A percentile compares a stretch with the other conserved stretches of the same genome.
These are phyloP conservation scores for Trametes maxima DNA, from an alignment of 768 basidiomycete genomes.

Conservation along the genomic window DNA sequence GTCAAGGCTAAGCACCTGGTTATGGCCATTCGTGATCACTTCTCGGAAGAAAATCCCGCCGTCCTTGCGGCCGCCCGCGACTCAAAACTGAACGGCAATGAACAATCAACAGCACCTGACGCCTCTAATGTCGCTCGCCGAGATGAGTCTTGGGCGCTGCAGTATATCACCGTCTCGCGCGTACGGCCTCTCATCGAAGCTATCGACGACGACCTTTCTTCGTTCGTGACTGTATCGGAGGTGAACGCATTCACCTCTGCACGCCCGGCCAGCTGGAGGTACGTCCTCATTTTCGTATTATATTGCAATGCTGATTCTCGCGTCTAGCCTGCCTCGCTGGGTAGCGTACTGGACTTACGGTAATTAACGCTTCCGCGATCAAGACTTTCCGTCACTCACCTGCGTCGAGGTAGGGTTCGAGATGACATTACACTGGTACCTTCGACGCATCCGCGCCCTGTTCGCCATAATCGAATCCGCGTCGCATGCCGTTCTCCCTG, in stretches of 20 bases:
- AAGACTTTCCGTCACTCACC: neutral
- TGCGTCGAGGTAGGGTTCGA: conserved; percentile 16
- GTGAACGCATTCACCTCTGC: conserved; percentile 35
- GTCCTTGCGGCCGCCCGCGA: neutral
- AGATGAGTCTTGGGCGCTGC: conserved; percentile 30
- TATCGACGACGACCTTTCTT: conserved; percentile 42
- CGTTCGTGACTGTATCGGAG: conserved; percentile 38
- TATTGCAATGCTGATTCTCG: conserved; percentile 24
- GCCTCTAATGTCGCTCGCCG: neutral
- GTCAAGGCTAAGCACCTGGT: conserved; percentile 43
- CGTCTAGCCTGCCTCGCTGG: conserved; percentile 32
- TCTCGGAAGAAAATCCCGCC: conserved; percentile 3
- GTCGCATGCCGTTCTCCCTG: conserved; percentile 6
- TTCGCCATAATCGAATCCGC: conserved; percentile 9
- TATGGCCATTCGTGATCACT: conserved; percentile 42
- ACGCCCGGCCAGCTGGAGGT: conserved; percentile 21
- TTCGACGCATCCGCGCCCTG: conserved; percentile 18
- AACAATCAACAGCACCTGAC: neutral
- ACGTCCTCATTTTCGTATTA: conserved; percentile 1
- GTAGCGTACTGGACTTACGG: conserved; percentile 38
- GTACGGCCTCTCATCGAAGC: conserved; percentile 39
- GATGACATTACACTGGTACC: conserved; percentile 23
- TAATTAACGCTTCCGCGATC: conserved; percentile 11
- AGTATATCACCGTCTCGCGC: conserved; percentile 34
- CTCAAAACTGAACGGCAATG: neutral